Percentiles rank a stretch among this genome's conserved stretches.
Evolutionary conservation across 225 moss, liverwort and hornwort genomes (phyloP).

Genomic region (Anthoceros angustus): DNA sequence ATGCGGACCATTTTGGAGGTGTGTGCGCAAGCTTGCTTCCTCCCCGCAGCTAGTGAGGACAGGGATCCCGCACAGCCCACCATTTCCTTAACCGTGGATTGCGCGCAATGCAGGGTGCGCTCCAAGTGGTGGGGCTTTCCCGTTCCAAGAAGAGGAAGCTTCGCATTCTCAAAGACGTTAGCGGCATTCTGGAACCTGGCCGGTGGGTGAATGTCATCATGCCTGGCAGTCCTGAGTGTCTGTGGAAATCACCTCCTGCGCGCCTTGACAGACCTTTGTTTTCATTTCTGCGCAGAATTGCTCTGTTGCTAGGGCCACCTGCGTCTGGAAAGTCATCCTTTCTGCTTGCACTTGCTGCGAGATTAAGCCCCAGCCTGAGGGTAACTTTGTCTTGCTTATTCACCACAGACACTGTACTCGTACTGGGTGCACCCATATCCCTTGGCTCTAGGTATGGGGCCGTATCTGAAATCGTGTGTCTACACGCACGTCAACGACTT

Average conservation of each 20-base stretch:
- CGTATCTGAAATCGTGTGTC: too few species aligned
- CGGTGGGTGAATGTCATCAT: neutral
- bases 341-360: neutral
- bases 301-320: neutral
- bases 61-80: neutral
- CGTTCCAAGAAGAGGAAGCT: neutral
- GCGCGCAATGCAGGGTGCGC: neutral
- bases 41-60: neutral
- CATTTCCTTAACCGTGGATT: neutral
- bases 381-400: neutral
- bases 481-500: too few species aligned
- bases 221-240: neutral
- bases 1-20: conserved; percentile 26
- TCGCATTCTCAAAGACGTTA: neutral
- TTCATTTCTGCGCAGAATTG: neutral
- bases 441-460: too few species aligned
- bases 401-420: too few species aligned
- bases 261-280: neutral
- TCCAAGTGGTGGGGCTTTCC: neutral
- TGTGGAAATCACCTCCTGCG: neutral
- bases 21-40: conserved; percentile 2
- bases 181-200: neutral
- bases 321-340: neutral
- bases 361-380: neutral
- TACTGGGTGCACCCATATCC: too few species aligned